Base-by-base conservation (phyloP, 495 filamentous ascomycete species). In the Darksidea phi region DNA sequence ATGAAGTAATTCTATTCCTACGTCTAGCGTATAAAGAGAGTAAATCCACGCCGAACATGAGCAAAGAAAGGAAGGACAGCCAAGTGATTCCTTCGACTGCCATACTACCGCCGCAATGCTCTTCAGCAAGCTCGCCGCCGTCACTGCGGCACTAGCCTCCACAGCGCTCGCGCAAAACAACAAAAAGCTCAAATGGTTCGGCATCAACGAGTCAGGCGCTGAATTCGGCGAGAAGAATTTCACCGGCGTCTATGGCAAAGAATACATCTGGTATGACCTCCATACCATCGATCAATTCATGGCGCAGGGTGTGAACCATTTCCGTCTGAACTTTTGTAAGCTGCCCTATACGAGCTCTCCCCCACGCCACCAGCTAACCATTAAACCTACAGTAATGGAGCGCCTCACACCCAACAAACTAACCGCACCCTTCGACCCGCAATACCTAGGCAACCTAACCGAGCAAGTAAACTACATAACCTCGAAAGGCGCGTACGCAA, bases 221-320 rank as follows among this genome's bases (percentile, higher is more conserved):
- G 64, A 67, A 34, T 67, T 67, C 37, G 64, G 64, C 21, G 60
- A 67, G 56, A 54, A 38, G 28, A 59, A 59, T 34, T 64, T 67
- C 25, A 58, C 59, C 0, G 64, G 64, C 10, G 60, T 59, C n/a
- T 67, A 67, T 48, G 64, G 64, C 12, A 54, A 26, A 18, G 59
- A 67, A 42, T 67, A 42, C 47, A 67, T 60, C 38, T 67, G 64
- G 64, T 67, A 67, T 36, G 64, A 67, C 37, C 37, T 64, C 6
- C 42, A 50, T 11, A 64, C 64, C 11, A 51, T 67, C 46, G 64
- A 67, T 49, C 80, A 79, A 12, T 76, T 89, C 70, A 75, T 85
- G 20, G 75, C 76, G 57, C 78, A 79, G 28, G 87, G 87, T 20
- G 82, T 86, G 77, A 90, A 88, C 72, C 80, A 80, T 59, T 88